phyloP scores from a whole-genome alignment of 495 filamentous ascomycete species.

The Penicillium mononematosum region DNA sequence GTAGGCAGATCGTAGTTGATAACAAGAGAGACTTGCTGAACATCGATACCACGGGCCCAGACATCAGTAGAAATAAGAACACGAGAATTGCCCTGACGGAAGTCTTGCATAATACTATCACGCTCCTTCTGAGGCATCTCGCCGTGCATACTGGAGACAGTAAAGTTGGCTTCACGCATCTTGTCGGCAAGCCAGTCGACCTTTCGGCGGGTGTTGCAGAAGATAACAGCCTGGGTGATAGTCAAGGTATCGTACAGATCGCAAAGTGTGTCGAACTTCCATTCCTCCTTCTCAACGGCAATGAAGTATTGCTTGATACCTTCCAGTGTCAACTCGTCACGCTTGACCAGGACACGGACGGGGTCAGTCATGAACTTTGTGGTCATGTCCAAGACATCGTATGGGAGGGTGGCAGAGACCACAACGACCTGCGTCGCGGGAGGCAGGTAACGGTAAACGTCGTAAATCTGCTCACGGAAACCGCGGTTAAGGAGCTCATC shows the following conservation, averaged over 20 bases:
- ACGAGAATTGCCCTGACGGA: conserved; percentile 91
- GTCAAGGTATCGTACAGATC: conserved; percentile 99
- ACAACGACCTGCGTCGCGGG: conserved; percentile 97
- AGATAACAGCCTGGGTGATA: conserved; percentile 99
- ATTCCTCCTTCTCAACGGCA: conserved; percentile 98
- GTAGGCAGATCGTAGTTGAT: conserved; percentile 99
- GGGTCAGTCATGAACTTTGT: conserved; percentile 99
- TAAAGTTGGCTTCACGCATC: conserved; percentile 97
- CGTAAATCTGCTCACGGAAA: conserved; percentile 99
- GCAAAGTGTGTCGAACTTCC: conserved; percentile 99
- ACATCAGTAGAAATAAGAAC: conserved; percentile 99
- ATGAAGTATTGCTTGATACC: conserved; percentile 99
- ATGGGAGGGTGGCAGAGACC: conserved; percentile 92
- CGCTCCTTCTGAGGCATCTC: conserved; percentile 98
- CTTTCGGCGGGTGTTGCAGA: conserved; percentile 99
- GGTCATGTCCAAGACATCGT: conserved; percentile 98
- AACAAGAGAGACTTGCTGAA: conserved; percentile 97
- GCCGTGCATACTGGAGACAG: conserved; percentile 96
- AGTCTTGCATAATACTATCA: conserved; percentile 99
- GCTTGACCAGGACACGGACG: conserved; percentile 98
- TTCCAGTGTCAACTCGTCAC: conserved; percentile 97
- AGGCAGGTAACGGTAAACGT: conserved; percentile 95
- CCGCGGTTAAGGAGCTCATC: conserved; percentile 90
- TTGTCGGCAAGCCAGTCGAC: conserved; percentile 99
- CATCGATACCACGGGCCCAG: conserved; percentile 97